Evolutionary conservation across 192 early-diverging fungal genomes (phyloP).

Genomic region (Borealophlyctis nickersoniae): DNA sequence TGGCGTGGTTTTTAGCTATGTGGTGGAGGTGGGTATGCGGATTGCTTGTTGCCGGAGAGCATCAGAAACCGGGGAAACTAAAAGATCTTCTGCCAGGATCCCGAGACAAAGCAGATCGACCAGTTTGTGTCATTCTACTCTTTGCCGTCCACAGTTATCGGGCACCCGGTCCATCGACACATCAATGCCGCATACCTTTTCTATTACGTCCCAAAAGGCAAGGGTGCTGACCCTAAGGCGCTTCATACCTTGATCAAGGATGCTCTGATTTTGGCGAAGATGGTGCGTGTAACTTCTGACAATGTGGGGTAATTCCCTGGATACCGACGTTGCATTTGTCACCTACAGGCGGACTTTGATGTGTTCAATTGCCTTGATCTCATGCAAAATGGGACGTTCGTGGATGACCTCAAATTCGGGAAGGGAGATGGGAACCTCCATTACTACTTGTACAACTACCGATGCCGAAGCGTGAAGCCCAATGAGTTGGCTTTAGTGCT

Average conservation of each 20-base stretch:
- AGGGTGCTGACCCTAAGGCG: slow-evolving; percentile 50
- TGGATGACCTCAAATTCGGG: slow-evolving; percentile 84
- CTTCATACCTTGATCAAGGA: slow-evolving; percentile 69
- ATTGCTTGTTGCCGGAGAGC: no score
- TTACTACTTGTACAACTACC: slow-evolving; percentile 98
- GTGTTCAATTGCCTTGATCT: slow-evolving; percentile 93
- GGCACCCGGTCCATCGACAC: slow-evolving; percentile 60
- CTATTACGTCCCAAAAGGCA: slow-evolving; percentile 72
- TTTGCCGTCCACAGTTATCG: slow-evolving; percentile 88
- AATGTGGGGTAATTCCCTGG: not conserved
- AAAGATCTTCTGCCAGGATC: slow-evolving; percentile 37
- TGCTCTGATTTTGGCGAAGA: slow-evolving; percentile 70
- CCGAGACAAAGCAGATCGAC: slow-evolving; percentile 61
- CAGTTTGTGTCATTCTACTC: slow-evolving; percentile 95
- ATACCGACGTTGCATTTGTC: not conserved
- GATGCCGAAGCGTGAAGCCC: slow-evolving; percentile 62
- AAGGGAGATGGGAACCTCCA: slow-evolving; percentile 90
- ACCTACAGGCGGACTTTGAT: slow-evolving; percentile 69
- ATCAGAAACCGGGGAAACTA: no score
- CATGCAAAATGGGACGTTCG: slow-evolving; percentile 83
- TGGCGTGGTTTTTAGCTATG: slow-evolving; percentile 88
- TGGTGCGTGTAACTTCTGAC: slow-evolving; percentile 25
- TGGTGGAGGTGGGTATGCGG: slow-evolving; percentile 67
- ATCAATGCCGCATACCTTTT: slow-evolving; percentile 93
- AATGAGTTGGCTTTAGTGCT: slow-evolving; percentile 85